Base-by-base conservation (phyloP, 164 flowering plant genomes). In the Vitis labrusca region DNA sequence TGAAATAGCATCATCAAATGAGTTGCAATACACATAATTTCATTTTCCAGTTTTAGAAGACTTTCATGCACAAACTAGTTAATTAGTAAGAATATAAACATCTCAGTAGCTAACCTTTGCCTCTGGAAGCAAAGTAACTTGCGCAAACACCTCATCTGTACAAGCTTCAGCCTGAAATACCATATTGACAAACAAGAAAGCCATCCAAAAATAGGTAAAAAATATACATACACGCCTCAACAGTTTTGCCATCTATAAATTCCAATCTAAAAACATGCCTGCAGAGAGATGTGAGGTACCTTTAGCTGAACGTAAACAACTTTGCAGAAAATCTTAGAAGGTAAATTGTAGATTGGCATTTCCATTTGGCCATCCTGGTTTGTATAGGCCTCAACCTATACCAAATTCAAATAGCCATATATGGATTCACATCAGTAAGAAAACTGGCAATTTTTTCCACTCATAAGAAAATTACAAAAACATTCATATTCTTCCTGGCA, bases 71-170 rank as follows among this genome's bases (percentile, higher is more conserved):
- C 27, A 15, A 57, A 13, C 2, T 9, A 9, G 37, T n/a, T 23
- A 60, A 59, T 14, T 60, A 47, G 16, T 10, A 62, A 52, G 13
- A 13, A 60, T 29, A 49, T 19, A 49, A 17, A 3, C 2, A 3
- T 19, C 51, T 15, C 32, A 52, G 50, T 64, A 10, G 48, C 81
- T 50, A 68, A 87, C 90, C 68, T 76, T 47, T 57, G 59, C 56
- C 70, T 70, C 80, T 29, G 95, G 91, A 68, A 83, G 68, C 78
- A 90, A 73, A 17, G 88, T 84, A 55, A 90, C 61, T 70, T 88
- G 91, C 7, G 91, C 91, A 78, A 70, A 87, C 47, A 87, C 92
- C 74, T 90, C 95, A 74, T 90, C 95, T 29, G 89, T 82, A 9
- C 72, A 73, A 12, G 58, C 8, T 63, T 88, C 92, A 16, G 88